These are phyloP conservation scores for Talaromyces funiculosus DNA, from an alignment of 2,329 filamentous ascomycete species.

Conservation along the genomic window DNA sequence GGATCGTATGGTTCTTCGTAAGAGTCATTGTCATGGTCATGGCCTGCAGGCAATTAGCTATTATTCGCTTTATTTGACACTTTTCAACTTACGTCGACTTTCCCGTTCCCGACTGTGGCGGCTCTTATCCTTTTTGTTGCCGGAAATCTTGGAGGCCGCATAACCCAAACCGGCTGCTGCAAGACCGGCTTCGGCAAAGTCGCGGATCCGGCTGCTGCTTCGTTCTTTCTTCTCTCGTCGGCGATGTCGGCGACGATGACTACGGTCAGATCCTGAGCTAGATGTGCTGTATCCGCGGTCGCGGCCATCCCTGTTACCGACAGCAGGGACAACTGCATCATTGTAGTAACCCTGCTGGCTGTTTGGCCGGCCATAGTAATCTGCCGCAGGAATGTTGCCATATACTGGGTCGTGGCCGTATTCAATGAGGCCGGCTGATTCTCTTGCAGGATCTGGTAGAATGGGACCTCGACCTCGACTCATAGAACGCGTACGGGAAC, in stretches of 20 bases:
- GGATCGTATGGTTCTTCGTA: conserved; percentile 40
- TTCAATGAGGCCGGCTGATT: conserved; percentile 53
- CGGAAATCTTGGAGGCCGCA: conserved; percentile 53
- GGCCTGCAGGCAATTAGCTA: conserved; percentile 19
- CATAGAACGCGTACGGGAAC: conserved; percentile 27
- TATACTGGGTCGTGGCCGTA: conserved; percentile 60
- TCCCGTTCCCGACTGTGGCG: conserved; percentile 41
- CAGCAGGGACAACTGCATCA: conserved; percentile 40
- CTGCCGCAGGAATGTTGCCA: conserved; percentile 46
- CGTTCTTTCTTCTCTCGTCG: conserved; percentile 25
- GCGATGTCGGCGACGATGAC: conserved; percentile 26
- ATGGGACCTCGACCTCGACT: conserved; percentile 38
- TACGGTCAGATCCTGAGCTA: conserved; percentile 32
- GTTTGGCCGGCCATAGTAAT: conserved; percentile 42
- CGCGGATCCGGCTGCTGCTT: conserved; percentile 37
- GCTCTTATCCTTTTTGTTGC: conserved; percentile 48
- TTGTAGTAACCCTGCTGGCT: conserved; percentile 36
- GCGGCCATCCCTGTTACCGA: conserved; percentile 34
- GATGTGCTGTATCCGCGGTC: conserved; percentile 36
- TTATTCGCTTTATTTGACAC: not conserved
- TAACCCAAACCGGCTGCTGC: conserved; percentile 54
- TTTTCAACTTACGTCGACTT: conserved; percentile 42
- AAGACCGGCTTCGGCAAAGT: conserved; percentile 50
- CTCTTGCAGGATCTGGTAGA: conserved; percentile 37
- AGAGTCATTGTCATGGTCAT: conserved; percentile 31